Evolutionary conservation across 2,329 filamentous ascomycete species (phyloP).

Genomic region (Arthrobotrys entomopaga): DNA sequence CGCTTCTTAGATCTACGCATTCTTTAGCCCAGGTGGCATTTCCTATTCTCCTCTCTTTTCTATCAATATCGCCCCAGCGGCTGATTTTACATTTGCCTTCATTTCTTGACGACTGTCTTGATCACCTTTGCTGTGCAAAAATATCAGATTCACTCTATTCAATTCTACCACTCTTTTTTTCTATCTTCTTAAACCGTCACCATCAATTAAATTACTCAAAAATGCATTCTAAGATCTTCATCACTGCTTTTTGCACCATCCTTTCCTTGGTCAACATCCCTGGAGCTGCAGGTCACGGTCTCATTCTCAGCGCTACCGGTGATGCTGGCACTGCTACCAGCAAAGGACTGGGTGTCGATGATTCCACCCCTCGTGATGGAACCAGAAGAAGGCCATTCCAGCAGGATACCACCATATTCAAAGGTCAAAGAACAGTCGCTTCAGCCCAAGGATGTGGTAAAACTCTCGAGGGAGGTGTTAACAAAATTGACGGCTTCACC

Average conservation of each 20-base stretch:
- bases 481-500: conserved; percentile 63
- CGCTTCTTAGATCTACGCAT: too few relatives aligned
- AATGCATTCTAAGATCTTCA: conserved; percentile 63
- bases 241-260: conserved; percentile 64
- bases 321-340: conserved; percentile 67
- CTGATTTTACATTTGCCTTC: conserved; percentile 39
- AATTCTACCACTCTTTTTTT: conserved; percentile 25
- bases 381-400: conserved; percentile 72
- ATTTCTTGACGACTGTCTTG: conserved; percentile 51
- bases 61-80: conserved; percentile 47
- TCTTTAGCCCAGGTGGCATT: conserved; percentile 1
- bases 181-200: conserved; percentile 30
- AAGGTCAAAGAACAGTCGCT: conserved; percentile 31
- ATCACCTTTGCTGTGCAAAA: conserved; percentile 45
- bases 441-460: conserved; percentile 68
- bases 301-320: conserved; percentile 70
- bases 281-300: conserved; percentile 71
- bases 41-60: conserved; percentile 20
- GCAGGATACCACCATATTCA: conserved; percentile 72
- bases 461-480: conserved; percentile 69
- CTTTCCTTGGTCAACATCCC: conserved; percentile 65
- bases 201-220: conserved; percentile 26
- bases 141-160: conserved; percentile 31
- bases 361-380: conserved; percentile 71
- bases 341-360: conserved; percentile 66